Percentiles rank a stretch among this genome's conserved stretches.
Evolutionary conservation across 1,139 yeast species (phyloP).

Genomic region (Diutina ranongensis): DNA sequence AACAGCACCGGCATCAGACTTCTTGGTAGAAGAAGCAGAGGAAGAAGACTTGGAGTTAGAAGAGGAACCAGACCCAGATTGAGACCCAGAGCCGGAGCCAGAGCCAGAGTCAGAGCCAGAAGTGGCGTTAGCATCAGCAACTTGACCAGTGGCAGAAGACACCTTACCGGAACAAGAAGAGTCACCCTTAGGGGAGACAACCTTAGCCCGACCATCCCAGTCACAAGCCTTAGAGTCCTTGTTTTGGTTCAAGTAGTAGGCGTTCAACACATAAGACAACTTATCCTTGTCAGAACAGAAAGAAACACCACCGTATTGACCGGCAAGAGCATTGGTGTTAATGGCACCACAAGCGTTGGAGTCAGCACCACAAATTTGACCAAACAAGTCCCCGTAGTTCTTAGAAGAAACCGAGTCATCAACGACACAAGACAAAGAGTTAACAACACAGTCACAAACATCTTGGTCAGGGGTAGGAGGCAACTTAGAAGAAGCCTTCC

Average conservation of each 20-base stretch:
- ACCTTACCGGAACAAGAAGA: slow-evolving; percentile 7
- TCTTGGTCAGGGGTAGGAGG: slow-evolving; percentile 62
- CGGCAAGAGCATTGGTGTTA: slow-evolving; percentile 43
- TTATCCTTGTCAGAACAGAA: slow-evolving; percentile 48
- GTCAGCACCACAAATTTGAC: slow-evolving; percentile 38
- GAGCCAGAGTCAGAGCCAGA: slow-evolving; percentile 16
- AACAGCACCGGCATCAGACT: slow-evolving; percentile 15
- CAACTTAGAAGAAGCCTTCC: slow-evolving; percentile 42
- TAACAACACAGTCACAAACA: slow-evolving; percentile 44
- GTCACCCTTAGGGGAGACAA: slow-evolving; percentile 23
- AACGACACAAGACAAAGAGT: slow-evolving; percentile 41
- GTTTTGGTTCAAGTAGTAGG: slow-evolving; percentile 42
- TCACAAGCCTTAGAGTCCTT: slow-evolving; percentile 42
- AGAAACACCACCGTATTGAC: slow-evolving; percentile 48
- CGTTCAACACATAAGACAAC: slow-evolving; percentile 50
- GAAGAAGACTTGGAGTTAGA: slow-evolving; percentile 9
- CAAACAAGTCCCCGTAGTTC: slow-evolving; percentile 37
- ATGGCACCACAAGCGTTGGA: slow-evolving; percentile 36
- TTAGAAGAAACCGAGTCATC: slow-evolving; percentile 26
- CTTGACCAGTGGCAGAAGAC: slow-evolving; percentile 12
- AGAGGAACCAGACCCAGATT: slow-evolving; percentile 13
- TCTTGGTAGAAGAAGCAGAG: slow-evolving; percentile 13
- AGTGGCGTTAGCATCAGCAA: slow-evolving; percentile 6
- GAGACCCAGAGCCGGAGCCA: slow-evolving; percentile 23
- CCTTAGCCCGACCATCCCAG: slow-evolving; percentile 52